Percentiles rank a stretch among this genome's conserved stretches.
Evolutionary conservation across 2,329 filamentous ascomycete species (phyloP).

Genomic region (Hymenoscyphus salicellus): DNA sequence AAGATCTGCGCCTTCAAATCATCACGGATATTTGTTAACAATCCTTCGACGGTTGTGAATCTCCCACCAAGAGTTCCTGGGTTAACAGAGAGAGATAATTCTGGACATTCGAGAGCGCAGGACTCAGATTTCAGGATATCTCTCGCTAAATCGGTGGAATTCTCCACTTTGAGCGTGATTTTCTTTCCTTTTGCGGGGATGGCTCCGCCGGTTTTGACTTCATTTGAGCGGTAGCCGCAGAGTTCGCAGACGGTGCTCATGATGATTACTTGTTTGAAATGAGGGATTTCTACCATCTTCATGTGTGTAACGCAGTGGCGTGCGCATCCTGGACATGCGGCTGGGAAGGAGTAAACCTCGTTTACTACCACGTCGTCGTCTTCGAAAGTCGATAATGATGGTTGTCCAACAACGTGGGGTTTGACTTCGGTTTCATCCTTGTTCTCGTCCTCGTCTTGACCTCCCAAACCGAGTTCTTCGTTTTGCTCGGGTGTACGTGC

Average conservation of each 20-base stretch:
- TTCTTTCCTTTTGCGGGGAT: constrained; percentile 82
- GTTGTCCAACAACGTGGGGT: constrained; percentile 43
- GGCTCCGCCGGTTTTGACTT: constrained; percentile 95
- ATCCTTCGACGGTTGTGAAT: constrained; percentile 94
- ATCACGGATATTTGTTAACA: constrained; percentile 86
- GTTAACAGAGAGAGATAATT: constrained; percentile 82
- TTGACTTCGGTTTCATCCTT: constrained; percentile 46
- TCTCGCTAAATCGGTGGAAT: constrained; percentile 70
- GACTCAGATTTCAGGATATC: constrained; percentile 97
- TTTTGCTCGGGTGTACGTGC: constrained; percentile 82
- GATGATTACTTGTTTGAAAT: constrained; percentile 95
- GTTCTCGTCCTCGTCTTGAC: constrained; percentile 55
- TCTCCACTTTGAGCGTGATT: constrained; percentile 73
- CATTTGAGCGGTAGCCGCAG: constrained; percentile 92
- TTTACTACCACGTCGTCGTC: constrained; percentile 86
- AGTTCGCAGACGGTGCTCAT: constrained; percentile 91
- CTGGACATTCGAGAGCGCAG: constrained; percentile 80
- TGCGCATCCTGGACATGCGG: constrained; percentile 86
- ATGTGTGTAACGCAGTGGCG: constrained; percentile 87
- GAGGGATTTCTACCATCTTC: constrained; percentile 97
- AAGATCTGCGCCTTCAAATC: constrained; percentile 89
- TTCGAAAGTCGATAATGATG: constrained; percentile 40
- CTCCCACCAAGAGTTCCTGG: constrained; percentile 91
- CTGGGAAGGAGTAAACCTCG: constrained; percentile 89
- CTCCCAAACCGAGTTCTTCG: constrained; percentile 72